phyloP scores from a whole-genome alignment of 1,139 yeast genomes.

The Candida tetrigidarum region DNA sequence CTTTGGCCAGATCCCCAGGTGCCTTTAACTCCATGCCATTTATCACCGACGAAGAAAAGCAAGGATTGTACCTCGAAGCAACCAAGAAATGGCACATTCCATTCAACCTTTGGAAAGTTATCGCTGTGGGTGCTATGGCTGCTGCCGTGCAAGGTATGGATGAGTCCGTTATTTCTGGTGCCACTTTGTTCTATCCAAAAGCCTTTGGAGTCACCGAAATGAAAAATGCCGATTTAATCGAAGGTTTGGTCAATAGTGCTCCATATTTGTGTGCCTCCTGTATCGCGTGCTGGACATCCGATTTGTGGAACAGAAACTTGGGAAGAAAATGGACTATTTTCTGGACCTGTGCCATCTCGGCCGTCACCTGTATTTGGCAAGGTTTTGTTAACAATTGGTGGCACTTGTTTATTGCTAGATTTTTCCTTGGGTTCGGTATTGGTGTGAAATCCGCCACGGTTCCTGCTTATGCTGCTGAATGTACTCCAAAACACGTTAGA shows the following conservation, averaged over 20 bases:
- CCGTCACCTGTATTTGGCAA: conserved; percentile 74
- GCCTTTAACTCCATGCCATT: conserved; percentile 63
- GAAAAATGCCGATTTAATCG: conserved; percentile 64
- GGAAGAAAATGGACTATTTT: conserved; percentile 82
- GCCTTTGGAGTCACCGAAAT: conserved; percentile 51
- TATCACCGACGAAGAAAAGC: conserved; percentile 61
- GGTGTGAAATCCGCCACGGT: conserved; percentile 84
- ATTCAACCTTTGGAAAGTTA: conserved; percentile 58
- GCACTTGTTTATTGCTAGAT: conserved; percentile 74
- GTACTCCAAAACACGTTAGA: conserved; percentile 74
- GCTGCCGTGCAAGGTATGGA: conserved; percentile 96
- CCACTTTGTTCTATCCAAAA: conserved; percentile 69
- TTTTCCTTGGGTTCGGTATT: conserved; percentile 74
- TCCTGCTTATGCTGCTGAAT: conserved; percentile 82
- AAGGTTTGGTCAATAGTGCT: conserved; percentile 79
- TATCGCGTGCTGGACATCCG: conserved; percentile 76
- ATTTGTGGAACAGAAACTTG: conserved; percentile 60
- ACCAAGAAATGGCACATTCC: conserved; percentile 75
- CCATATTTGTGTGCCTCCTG: conserved; percentile 79
- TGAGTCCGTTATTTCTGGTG: conserved; percentile 87
- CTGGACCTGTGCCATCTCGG: conserved; percentile 66
- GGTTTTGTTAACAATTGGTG: conserved; percentile 76
- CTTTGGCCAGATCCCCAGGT: conserved; percentile 69
- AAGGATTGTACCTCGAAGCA: conserved; percentile 54
- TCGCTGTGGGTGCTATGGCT: conserved; percentile 80